A percentile compares a stretch with the other conserved stretches of the same genome.
Evolutionary conservation across 441 rosid species (phyloP).

Genomic region (Theobroma grandiflorum): DNA sequence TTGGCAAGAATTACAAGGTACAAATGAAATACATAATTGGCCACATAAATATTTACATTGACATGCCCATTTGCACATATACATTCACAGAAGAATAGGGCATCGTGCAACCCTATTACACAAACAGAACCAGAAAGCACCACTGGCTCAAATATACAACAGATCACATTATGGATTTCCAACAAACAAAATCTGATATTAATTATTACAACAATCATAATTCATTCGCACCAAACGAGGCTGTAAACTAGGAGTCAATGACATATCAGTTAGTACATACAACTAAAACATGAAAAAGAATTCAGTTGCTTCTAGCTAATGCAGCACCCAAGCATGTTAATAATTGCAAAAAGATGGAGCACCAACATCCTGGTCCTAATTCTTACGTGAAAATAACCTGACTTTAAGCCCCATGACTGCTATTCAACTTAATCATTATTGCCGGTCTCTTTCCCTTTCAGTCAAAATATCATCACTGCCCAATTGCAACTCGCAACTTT

Average conservation of each 20-base stretch:
- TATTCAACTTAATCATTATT: background rate
- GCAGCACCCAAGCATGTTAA: background rate
- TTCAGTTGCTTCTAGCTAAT: background rate
- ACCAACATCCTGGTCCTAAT: background rate
- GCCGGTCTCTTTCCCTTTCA: background rate
- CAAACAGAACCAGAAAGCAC: background rate
- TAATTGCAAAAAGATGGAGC: background rate
- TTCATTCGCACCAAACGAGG: background rate
- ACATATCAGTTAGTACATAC: background rate
- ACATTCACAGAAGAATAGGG: background rate
- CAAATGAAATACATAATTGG: background rate
- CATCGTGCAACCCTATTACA: background rate
- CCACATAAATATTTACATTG: background rate
- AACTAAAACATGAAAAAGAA: background rate
- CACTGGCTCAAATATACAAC: background rate
- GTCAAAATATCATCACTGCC: background rate
- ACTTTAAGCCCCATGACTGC: background rate
- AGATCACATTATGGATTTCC: background rate
- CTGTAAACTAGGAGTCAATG: background rate
- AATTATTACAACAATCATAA: background rate
- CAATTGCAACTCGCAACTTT: background rate
- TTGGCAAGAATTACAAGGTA: background rate
- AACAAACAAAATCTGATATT: conserved; percentile 2
- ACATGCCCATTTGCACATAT: background rate
- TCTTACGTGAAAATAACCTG: background rate